A percentile compares a stretch with the other conserved stretches of the same genome.
Conservation (phyloP, 176 grass and related monocot species). For the Pontederia paniculata region DNA sequence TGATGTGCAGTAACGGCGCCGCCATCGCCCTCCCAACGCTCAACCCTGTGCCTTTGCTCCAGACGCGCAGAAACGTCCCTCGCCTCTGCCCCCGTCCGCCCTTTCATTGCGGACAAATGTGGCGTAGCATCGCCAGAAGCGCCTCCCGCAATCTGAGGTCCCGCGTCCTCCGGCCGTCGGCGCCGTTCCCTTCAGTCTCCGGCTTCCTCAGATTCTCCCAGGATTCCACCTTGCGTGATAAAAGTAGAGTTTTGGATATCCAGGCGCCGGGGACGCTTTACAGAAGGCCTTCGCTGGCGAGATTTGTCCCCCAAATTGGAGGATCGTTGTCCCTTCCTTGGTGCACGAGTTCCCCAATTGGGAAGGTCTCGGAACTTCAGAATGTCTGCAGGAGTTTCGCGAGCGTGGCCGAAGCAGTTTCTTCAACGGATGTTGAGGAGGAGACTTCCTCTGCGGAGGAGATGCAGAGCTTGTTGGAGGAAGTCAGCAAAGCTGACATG, state of each 20-base stretch:
- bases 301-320: neutral
- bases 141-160: neutral
- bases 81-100: neutral
- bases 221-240: neutral
- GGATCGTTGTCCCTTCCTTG: neutral
- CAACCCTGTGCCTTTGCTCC: neutral
- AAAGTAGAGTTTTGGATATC: neutral
- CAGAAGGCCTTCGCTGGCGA: neutral
- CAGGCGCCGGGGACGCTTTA: neutral
- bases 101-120: neutral
- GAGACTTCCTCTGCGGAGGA: constrained; percentile 1
- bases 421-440: constrained; percentile 18
- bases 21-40: neutral
- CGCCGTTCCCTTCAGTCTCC: neutral
- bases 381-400: constrained; percentile 1
- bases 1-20: constrained; percentile 10
- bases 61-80: neutral
- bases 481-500: neutral
- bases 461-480: constrained; percentile 2
- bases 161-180: neutral
- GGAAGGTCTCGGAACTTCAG: neutral
- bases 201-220: neutral
- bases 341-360: neutral
- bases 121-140: constrained; percentile 1
- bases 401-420: constrained; percentile 20